Evolutionary conservation across 1,284 basidiomycete species (phyloP).

Genomic region (Cryptococcus sp.): DNA sequence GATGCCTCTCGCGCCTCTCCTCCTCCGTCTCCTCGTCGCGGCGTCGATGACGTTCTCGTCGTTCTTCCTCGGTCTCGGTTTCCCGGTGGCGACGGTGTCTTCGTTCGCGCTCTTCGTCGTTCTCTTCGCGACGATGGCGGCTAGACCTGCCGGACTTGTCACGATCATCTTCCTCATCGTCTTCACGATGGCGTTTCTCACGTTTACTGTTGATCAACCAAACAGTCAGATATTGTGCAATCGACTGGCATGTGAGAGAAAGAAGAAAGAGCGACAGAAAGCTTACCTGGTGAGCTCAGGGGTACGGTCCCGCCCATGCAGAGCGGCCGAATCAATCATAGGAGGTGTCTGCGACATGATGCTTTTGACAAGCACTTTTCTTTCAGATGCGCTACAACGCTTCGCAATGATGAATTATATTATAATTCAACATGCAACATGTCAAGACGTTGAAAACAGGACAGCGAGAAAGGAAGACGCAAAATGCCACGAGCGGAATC

Average conservation of each 20-base stretch:
- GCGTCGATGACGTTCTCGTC: conserved; percentile 55
- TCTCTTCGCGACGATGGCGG: conserved; percentile 39
- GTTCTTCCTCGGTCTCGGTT: conserved; percentile 36
- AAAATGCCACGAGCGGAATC: no score
- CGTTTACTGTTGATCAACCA: conserved; percentile 35
- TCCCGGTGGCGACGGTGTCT: conserved; percentile 33
- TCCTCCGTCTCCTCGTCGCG: conserved; percentile 28
- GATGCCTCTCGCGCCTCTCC: conserved; percentile 23
- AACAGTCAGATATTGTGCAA: background rate
- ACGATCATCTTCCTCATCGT: conserved; percentile 49
- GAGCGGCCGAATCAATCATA: conserved; percentile 12
- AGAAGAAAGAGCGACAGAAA: background rate
- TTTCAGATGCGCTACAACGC: no score
- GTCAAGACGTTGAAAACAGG: no score
- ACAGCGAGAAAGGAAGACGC: no score
- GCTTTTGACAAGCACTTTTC: background rate
- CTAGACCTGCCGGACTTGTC: conserved; percentile 36
- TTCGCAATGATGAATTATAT: no score
- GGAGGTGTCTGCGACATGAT: conserved; percentile 40
- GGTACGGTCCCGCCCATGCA: conserved; percentile 36
- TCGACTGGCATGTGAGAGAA: background rate
- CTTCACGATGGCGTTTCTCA: conserved; percentile 56
- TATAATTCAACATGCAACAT: no score
- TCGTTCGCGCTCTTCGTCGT: conserved; percentile 42
- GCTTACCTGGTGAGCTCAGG: conserved; percentile 48